Evolutionary conservation across 257 asterid genomes (phyloP).

Genomic region (Solanum etuberosum): DNA sequence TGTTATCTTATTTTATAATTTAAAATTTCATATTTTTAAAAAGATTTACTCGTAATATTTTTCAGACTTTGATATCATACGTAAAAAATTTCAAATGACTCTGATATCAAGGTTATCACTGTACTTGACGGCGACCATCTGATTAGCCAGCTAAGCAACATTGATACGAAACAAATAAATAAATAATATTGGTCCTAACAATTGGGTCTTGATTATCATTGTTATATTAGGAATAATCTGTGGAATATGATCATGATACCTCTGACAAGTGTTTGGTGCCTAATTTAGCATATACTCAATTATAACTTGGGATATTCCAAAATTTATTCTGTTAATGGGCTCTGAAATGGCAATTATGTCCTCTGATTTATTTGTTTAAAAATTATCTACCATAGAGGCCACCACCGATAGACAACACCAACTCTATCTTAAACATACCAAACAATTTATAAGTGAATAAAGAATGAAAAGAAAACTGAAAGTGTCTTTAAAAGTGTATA

Average conservation of each 20-base stretch:
- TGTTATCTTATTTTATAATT: no score
- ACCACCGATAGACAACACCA: no score
- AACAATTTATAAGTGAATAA: background rate
- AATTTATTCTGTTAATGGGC: conserved; percentile 11
- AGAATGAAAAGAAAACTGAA: background rate
- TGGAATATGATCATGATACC: background rate
- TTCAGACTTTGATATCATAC: no score
- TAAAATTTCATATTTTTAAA: no score
- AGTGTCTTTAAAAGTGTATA: background rate
- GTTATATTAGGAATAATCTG: background rate
- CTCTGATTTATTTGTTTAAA: background rate
- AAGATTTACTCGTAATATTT: background rate
- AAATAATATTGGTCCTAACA: background rate
- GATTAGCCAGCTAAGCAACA: background rate
- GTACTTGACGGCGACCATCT: background rate
- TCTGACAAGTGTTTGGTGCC: background rate
- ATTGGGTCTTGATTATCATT: background rate
- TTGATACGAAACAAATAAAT: no score
- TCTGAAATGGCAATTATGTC: background rate
- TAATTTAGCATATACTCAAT: conserved; percentile 41
- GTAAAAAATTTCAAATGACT: no score
- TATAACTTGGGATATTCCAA: conserved; percentile 42
- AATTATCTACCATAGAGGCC: no score
- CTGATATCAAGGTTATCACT: background rate
- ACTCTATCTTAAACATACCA: background rate